Percentiles rank a stretch among this genome's conserved stretches.
Conservation (phyloP, 2,329 filamentous ascomycete species). For the Tolypocladium inflatum region DNA sequence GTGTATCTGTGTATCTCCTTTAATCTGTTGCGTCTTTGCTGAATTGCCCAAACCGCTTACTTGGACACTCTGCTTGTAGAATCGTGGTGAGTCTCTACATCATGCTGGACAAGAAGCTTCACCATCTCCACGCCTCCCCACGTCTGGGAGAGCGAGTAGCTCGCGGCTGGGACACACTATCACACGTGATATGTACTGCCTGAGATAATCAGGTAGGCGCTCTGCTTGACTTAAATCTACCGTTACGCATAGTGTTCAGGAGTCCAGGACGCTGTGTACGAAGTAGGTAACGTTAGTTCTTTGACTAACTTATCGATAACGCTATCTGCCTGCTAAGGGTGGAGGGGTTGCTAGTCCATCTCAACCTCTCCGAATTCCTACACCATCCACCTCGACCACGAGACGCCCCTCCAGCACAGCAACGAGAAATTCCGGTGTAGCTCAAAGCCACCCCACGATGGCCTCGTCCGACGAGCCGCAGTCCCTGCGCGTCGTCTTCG, state of each 20-base stretch:
- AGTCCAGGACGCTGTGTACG: too few species aligned
- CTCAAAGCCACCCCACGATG: not conserved
- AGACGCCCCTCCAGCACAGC: not conserved
- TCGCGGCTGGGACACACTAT: not conserved
- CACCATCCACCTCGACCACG: not conserved
- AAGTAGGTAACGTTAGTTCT: not conserved
- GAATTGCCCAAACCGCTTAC: not conserved
- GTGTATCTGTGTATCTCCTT: not conserved
- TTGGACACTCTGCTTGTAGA: not conserved
- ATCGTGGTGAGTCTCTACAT: not conserved
- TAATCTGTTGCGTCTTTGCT: not conserved
- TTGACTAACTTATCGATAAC: not conserved
- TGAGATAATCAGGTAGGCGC: too few species aligned
- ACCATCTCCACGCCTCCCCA: not conserved
- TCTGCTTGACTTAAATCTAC: too few species aligned
- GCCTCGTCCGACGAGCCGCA: slow-evolving; percentile 29
- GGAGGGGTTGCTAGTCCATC: not conserved
- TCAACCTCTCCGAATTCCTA: not conserved
- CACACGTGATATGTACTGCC: too few species aligned
- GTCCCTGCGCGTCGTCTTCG: slow-evolving; percentile 40
- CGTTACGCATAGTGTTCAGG: too few species aligned
- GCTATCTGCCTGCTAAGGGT: not conserved
- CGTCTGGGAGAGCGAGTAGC: not conserved
- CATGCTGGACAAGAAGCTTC: not conserved
- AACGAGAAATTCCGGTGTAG: too few species aligned